phyloP scores from a whole-genome alignment of 2,329 filamentous ascomycete species.

The Didymella pomorum region DNA sequence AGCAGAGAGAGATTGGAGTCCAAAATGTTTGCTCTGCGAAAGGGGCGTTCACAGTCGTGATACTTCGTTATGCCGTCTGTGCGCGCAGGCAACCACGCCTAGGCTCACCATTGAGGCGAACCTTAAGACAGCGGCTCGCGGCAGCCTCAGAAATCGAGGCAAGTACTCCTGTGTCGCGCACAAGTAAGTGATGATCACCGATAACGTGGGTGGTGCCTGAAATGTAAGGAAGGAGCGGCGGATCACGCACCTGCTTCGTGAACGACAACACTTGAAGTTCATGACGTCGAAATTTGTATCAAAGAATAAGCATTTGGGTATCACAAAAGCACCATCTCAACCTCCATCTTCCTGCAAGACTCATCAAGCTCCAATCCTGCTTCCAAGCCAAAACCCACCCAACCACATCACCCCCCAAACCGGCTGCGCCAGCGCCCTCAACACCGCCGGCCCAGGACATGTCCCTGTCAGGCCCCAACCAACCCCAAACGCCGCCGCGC shows the following conservation, averaged over 20 bases:
- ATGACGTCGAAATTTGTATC: background rate
- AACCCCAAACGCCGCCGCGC: slow-evolving; percentile 59
- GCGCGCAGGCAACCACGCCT: slow-evolving; percentile 16
- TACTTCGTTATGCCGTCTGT: slow-evolving; percentile 8
- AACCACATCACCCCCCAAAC: slow-evolving; percentile 58
- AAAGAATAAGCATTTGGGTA: background rate
- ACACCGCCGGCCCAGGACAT: slow-evolving; percentile 61
- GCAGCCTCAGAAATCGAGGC: slow-evolving; percentile 4
- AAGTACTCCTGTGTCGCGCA: background rate
- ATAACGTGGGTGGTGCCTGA: too few species aligned
- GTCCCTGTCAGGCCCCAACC: slow-evolving; percentile 62
- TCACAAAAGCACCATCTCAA: background rate
- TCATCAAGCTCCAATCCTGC: slow-evolving; percentile 10
- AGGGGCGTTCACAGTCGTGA: background rate
- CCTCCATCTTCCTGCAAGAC: background rate
- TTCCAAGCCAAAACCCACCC: slow-evolving; percentile 57
- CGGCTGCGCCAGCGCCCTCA: slow-evolving; percentile 58
- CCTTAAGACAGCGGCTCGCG: background rate
- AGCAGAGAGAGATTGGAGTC: background rate
- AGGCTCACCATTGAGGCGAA: background rate
- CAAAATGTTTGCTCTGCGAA: background rate
- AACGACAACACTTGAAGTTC: background rate
- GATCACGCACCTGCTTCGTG: background rate
- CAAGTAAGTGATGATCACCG: background rate
- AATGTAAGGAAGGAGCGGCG: background rate